These are phyloP conservation scores for Lecanosticta acicola DNA, from an alignment of 2,329 filamentous ascomycete species.

Conservation along the genomic window DNA sequence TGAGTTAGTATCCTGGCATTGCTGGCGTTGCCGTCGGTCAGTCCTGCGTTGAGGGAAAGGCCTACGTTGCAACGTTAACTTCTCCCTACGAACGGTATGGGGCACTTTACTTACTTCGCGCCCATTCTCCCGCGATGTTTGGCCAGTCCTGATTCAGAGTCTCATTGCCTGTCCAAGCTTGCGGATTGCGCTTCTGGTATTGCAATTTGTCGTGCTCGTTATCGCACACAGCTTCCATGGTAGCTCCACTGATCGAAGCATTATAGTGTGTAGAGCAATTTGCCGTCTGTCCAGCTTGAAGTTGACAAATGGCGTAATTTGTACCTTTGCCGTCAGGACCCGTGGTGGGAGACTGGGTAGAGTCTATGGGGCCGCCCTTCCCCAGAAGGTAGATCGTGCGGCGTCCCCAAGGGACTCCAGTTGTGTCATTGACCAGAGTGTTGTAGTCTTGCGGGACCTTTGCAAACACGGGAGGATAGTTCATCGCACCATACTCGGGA, in stretches of 20 bases:
- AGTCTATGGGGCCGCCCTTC: conserved; percentile 35
- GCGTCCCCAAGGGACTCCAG: conserved; percentile 30
- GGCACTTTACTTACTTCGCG: conserved; percentile 26
- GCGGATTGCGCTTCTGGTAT: conserved; percentile 48
- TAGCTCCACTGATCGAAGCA: conserved; percentile 48
- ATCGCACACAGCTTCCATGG: conserved; percentile 58
- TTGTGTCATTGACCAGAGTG: conserved; percentile 55
- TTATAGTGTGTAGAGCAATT: conserved; percentile 58
- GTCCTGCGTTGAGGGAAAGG: conserved; percentile 40
- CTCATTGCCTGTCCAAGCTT: conserved; percentile 50
- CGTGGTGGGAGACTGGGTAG: neutral
- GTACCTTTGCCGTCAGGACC: conserved; percentile 4
- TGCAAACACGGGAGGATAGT: conserved; percentile 38
- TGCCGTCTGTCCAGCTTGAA: conserved; percentile 59
- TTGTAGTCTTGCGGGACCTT: conserved; percentile 58
- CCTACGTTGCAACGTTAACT: conserved; percentile 9
- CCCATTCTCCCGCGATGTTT: conserved; percentile 41
- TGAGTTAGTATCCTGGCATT: conserved; percentile 43
- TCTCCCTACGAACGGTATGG: neutral
- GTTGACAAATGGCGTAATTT: conserved; percentile 62
- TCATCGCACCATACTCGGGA: conserved; percentile 36
- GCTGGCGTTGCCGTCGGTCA: conserved; percentile 39
- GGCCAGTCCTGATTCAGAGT: conserved; percentile 39
- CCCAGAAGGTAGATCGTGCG: conserved; percentile 63
- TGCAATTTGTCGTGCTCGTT: conserved; percentile 49